Evolutionary conservation across 164 flowering plant genomes (phyloP).

Genomic region (Nymphaea colorata): DNA sequence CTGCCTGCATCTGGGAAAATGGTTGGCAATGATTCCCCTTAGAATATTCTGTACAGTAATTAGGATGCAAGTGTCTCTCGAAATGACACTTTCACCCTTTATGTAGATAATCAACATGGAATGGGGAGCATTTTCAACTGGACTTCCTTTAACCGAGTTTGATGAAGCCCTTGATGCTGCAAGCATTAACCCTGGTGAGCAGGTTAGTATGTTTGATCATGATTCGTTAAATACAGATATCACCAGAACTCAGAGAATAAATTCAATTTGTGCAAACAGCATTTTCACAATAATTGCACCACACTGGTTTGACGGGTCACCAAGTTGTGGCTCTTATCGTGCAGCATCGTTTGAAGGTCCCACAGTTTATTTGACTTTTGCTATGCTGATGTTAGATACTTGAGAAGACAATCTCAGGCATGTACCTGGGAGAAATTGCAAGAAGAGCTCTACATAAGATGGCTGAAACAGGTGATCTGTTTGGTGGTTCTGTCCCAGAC

Average conservation of each 20-base stretch:
- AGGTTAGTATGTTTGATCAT: slow-evolving; percentile 26
- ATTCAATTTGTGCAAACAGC: not conserved
- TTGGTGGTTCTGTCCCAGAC: slow-evolving; percentile 40
- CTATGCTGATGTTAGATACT: slow-evolving; percentile 31
- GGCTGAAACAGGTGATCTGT: slow-evolving; percentile 47
- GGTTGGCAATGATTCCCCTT: slow-evolving; percentile 22
- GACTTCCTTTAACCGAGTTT: slow-evolving; percentile 65
- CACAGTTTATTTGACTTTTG: not conserved
- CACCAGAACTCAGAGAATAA: not conserved
- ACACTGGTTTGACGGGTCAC: too few relatives aligned
- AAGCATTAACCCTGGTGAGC: slow-evolving; percentile 81
- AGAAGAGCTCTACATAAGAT: slow-evolving; percentile 51
- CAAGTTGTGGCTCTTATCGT: too few relatives aligned
- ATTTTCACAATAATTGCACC: not conserved
- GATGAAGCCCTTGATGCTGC: slow-evolving; percentile 80
- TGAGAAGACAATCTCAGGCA: slow-evolving; percentile 95
- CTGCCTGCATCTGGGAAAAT: slow-evolving; percentile 37
- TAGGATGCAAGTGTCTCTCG: too few relatives aligned
- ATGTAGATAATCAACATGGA: slow-evolving; percentile 74
- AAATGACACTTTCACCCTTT: not conserved
- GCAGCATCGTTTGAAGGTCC: too few relatives aligned
- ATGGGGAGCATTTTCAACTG: slow-evolving; percentile 80
- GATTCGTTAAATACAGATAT: not conserved
- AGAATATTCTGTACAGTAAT: not conserved
- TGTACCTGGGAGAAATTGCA: slow-evolving; percentile 86